phyloP scores from a whole-genome alignment of 2,329 filamentous ascomycete genomes.

The Colletotrichum tabaci region DNA sequence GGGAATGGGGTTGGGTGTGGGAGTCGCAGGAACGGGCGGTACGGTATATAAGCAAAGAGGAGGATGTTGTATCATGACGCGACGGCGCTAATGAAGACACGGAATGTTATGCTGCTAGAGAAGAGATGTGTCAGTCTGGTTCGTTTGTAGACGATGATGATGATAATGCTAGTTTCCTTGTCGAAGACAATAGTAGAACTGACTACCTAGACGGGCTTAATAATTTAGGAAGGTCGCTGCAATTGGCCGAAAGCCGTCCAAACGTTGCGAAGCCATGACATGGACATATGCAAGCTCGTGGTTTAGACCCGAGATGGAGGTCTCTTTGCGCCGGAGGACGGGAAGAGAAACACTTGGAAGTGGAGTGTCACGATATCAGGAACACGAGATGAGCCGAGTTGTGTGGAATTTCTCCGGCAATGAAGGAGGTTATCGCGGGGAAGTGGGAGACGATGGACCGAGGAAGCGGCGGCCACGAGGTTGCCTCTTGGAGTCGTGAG shows the following conservation, averaged over 20 bases:
- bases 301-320: constrained; percentile 26
- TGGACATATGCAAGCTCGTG: constrained; percentile 37
- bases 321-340: constrained; percentile 10
- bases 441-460: constrained; percentile 11
- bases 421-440: constrained; percentile 11
- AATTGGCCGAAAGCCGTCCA: constrained; percentile 1
- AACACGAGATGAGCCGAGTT: constrained; percentile 37
- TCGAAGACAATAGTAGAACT: constrained; percentile 11
- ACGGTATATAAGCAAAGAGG: constrained; percentile 11
- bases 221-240: not conserved
- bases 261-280: constrained; percentile 14
- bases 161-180: constrained; percentile 1
- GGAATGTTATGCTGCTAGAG: not conserved
- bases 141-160: constrained; percentile 7
- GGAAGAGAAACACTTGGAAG: constrained; percentile 16
- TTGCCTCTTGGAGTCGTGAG: constrained; percentile 6
- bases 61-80: constrained; percentile 14
- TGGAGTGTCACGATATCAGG: constrained; percentile 32
- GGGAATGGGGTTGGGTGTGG: not conserved
- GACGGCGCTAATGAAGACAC: constrained; percentile 30
- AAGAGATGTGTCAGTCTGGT: not conserved
- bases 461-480: constrained; percentile 23
- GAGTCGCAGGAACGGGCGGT: not conserved
- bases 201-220: constrained; percentile 6
- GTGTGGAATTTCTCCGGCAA: constrained; percentile 30